A percentile compares a stretch with the other conserved stretches of the same genome.
Evolutionary conservation across 306 rosid genomes (phyloP).

Genomic region (Cucumis cinereus): DNA sequence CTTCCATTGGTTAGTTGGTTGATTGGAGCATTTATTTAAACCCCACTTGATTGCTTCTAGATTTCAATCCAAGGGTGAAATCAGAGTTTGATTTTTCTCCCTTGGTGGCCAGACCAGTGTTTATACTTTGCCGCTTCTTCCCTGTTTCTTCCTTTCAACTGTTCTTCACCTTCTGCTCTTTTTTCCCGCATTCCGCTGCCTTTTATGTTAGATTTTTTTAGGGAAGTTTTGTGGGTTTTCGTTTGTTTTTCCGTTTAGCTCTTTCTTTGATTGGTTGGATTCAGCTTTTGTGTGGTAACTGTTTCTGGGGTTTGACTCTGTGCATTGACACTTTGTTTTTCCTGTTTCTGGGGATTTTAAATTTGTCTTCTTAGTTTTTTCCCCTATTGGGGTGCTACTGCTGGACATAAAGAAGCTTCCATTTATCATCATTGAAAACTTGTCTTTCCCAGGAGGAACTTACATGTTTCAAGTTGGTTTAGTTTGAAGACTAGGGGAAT

Average conservation of each 20-base stretch:
- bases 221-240: background rate
- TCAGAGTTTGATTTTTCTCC: background rate
- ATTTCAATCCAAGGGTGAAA: slow-evolving; percentile 2
- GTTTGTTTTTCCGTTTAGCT: background rate
- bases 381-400: slow-evolving; percentile 1
- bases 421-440: background rate
- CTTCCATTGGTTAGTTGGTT: background rate
- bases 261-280: background rate
- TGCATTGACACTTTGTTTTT: background rate
- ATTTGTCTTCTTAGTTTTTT: background rate
- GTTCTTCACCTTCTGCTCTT: background rate
- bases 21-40: background rate
- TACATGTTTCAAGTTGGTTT: background rate
- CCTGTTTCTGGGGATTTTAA: background rate
- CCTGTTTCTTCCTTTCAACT: slow-evolving; percentile 14
- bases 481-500: background rate
- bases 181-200: slow-evolving; percentile 4
- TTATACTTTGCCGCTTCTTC: slow-evolving; percentile 20
- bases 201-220: background rate
- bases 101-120: background rate
- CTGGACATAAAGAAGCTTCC: background rate
- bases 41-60: slow-evolving; percentile 7
- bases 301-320: slow-evolving; percentile 13
- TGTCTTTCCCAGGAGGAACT: background rate
- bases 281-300: slow-evolving; percentile 7